Evolutionary conservation across 176 grass and related monocot genomes (phyloP).

Genomic region (Cocos nucifera): DNA sequence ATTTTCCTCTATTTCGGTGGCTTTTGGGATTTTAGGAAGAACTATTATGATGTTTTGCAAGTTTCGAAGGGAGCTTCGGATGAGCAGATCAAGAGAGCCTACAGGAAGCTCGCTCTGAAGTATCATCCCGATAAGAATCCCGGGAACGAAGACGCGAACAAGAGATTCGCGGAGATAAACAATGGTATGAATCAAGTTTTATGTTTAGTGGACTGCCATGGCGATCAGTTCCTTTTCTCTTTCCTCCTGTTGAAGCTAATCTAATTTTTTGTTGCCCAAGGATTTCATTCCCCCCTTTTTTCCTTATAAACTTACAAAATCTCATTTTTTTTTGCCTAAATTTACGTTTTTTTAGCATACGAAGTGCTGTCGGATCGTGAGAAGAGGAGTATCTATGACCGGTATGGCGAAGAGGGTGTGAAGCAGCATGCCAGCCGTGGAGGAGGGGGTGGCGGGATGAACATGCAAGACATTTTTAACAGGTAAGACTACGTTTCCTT

Average conservation of each 20-base stretch:
- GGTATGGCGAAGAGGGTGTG: conserved; percentile 83
- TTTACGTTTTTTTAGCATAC: conserved; percentile 39
- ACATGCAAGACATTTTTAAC: conserved; percentile 91
- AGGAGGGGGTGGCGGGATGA: conserved; percentile 67
- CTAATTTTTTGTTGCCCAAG: no score
- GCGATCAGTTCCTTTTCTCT: no score
- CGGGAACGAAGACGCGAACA: conserved; percentile 85
- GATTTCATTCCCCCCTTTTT: no score
- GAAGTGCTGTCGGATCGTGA: conserved; percentile 86
- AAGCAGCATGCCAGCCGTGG: conserved; percentile 75
- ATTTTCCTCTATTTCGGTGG: neutral
- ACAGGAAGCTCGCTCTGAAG: conserved; percentile 93
- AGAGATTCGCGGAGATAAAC: conserved; percentile 80
- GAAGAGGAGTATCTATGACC: conserved; percentile 96
- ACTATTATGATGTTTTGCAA: conserved; percentile 88
- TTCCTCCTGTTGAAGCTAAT: no score
- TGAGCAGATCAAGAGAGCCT: conserved; percentile 97
- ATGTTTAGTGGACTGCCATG: no score
- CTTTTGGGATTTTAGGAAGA: conserved; percentile 45
- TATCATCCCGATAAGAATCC: conserved; percentile 97
- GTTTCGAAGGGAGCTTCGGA: conserved; percentile 87
- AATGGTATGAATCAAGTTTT: conserved; percentile 38
- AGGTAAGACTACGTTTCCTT: conserved; percentile 25
- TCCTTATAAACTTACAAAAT: no score
- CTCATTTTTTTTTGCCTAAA: neutral